Percentiles rank a stretch among this genome's conserved stretches.
phyloP scores from a whole-genome alignment of 345 rosid genomes.

The Camelina hispida region DNA sequence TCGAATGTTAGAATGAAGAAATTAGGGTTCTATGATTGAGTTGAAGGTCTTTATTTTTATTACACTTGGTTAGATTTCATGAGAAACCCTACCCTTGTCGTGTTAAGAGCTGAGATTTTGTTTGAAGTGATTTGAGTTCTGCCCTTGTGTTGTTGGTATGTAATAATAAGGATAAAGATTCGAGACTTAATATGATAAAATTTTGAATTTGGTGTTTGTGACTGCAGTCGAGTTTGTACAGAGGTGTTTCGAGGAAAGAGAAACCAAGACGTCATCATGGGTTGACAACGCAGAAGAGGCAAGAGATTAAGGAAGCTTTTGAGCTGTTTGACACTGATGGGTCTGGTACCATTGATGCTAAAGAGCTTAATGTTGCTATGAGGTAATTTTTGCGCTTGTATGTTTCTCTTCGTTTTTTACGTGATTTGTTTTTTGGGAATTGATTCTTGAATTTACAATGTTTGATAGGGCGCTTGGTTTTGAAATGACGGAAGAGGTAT shows the following conservation, averaged over 20 bases:
- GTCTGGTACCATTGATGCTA: slow-evolving; percentile 97
- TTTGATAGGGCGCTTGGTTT: slow-evolving; percentile 91
- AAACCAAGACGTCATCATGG: slow-evolving; percentile 80
- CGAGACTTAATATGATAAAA: neutral
- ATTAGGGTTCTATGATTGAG: slow-evolving; percentile 1
- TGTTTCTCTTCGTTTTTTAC: neutral
- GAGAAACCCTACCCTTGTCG: neutral
- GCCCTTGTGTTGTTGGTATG: slow-evolving; percentile 1
- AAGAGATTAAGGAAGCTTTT: slow-evolving; percentile 94
- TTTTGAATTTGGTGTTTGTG: neutral
- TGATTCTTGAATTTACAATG: neutral
- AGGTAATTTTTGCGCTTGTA: slow-evolving; percentile 52
- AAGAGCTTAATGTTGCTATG: slow-evolving; percentile 97
- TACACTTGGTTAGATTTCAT: neutral
- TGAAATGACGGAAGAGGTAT: slow-evolving; percentile 93
- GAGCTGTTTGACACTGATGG: slow-evolving; percentile 95
- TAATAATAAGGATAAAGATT: no score
- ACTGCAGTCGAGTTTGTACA: slow-evolving; percentile 54
- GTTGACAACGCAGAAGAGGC: slow-evolving; percentile 70
- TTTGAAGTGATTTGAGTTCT: slow-evolving; percentile 12
- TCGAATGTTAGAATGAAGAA: neutral
- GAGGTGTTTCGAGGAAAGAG: slow-evolving; percentile 66
- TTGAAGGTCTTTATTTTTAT: neutral
- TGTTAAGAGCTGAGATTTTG: slow-evolving; percentile 7
- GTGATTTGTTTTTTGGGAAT: neutral